Percentiles rank a stretch among this genome's conserved stretches.
Evolutionary conservation across 768 basidiomycete species (phyloP).

Genomic region (Auriculariales sp.): DNA sequence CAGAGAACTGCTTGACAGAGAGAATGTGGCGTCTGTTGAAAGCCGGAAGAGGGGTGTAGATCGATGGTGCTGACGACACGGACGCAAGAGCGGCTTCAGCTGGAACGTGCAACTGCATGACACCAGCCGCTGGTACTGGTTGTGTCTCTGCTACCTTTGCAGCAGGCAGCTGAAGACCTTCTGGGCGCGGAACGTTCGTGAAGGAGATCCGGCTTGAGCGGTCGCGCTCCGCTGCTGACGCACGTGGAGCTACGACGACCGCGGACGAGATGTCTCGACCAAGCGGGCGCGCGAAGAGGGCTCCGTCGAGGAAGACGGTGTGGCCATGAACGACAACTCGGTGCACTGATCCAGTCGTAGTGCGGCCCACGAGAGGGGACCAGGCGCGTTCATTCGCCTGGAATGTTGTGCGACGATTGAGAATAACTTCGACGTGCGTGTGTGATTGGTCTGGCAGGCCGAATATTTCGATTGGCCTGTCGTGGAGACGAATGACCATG

Average conservation of each 20-base stretch:
- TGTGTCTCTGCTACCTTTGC: conserved; percentile 5
- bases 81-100: not conserved
- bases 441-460: conserved; percentile 74
- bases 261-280: conserved; percentile 64
- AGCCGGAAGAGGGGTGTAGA: conserved; percentile 47
- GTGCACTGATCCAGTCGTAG: conserved; percentile 65
- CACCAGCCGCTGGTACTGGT: not conserved
- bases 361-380: conserved; percentile 65
- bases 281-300: conserved; percentile 37
- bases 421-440: conserved; percentile 84
- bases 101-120: not conserved
- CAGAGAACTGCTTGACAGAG: conserved; percentile 79
- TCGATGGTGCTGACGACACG: conserved; percentile 26
- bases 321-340: conserved; percentile 83
- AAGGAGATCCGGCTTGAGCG: conserved; percentile 4
- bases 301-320: conserved; percentile 81
- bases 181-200: conserved; percentile 3
- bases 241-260: conserved; percentile 25
- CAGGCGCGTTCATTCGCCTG: conserved; percentile 37
- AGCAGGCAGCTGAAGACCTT: conserved; percentile 4
- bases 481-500: conserved; percentile 68
- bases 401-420: conserved; percentile 60
- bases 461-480: conserved; percentile 88
- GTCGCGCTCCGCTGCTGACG: conserved; percentile 14
- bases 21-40: conserved; percentile 92